These are phyloP conservation scores for Dryas drummondii DNA, from an alignment of 306 rosid species.

Conservation along the genomic window DNA sequence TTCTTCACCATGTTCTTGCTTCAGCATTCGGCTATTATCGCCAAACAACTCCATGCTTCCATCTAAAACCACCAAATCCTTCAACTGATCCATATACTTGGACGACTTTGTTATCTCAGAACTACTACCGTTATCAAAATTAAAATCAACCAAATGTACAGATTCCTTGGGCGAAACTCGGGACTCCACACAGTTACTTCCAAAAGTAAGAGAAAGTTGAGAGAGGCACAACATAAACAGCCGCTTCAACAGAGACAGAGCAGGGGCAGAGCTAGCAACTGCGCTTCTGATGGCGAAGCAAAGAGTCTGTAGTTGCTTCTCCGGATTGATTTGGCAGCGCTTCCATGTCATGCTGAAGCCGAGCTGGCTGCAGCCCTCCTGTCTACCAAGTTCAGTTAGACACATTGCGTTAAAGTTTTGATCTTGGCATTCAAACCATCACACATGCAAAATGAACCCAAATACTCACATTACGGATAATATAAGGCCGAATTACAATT, in stretches of 20 bases:
- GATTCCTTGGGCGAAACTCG: slow-evolving; percentile 31
- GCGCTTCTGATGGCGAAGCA: slow-evolving; percentile 69
- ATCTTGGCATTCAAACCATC: slow-evolving; percentile 1
- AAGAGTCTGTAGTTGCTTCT: slow-evolving; percentile 50
- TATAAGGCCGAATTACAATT: slow-evolving; percentile 14
- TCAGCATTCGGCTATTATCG: background rate
- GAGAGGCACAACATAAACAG: slow-evolving; percentile 45
- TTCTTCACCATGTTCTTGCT: slow-evolving; percentile 14
- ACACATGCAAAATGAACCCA: background rate
- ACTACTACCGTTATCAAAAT: slow-evolving; percentile 33
- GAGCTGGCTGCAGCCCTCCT: slow-evolving; percentile 41
- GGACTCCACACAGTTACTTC: slow-evolving; percentile 23
- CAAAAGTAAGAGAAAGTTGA: slow-evolving; percentile 40
- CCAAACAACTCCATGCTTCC: slow-evolving; percentile 18
- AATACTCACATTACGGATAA: slow-evolving; percentile 14
- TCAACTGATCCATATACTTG: slow-evolving; percentile 58
- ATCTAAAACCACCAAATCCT: slow-evolving; percentile 41
- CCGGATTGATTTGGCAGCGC: slow-evolving; percentile 64
- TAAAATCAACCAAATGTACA: slow-evolving; percentile 53
- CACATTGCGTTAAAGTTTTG: background rate
- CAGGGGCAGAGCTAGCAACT: slow-evolving; percentile 46
- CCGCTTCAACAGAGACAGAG: slow-evolving; percentile 20
- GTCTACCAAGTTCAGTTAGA: slow-evolving; percentile 51
- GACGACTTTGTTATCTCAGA: slow-evolving; percentile 36
- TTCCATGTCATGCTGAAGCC: slow-evolving; percentile 55